Evolutionary conservation across 73 alveolate genomes (phyloP).

Genomic region (Breviolum minutum): DNA sequence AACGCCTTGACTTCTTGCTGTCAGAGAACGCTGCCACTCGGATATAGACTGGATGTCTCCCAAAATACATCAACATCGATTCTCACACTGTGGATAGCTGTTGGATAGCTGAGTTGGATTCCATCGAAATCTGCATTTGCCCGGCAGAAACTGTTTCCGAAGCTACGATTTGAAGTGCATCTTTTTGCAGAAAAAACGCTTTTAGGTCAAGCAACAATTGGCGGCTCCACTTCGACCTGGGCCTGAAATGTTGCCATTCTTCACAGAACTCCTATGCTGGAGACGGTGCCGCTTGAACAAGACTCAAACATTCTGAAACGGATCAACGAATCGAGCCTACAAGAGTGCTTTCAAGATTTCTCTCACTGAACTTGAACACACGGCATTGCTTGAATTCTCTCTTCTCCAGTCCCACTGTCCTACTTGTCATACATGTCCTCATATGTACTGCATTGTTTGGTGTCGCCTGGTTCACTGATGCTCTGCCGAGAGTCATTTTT

Average conservation of each 20-base stretch:
- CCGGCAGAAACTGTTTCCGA: too few species aligned
- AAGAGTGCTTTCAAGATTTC: too few species aligned
- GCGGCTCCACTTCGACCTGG: constrained; percentile 79
- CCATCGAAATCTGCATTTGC: too few species aligned
- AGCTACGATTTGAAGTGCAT: not conserved
- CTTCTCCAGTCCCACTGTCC: too few species aligned
- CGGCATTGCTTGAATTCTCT: too few species aligned
- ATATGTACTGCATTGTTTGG: too few species aligned
- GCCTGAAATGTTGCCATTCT: constrained; percentile 49
- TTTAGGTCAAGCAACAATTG: constrained; percentile 73
- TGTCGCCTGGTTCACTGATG: too few species aligned
- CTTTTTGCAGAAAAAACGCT: not conserved
- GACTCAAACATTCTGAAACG: not conserved
- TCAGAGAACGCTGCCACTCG: constrained; percentile 48
- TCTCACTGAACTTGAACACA: too few species aligned
- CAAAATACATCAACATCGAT: not conserved
- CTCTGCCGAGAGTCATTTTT: too few species aligned
- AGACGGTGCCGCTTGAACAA: not conserved
- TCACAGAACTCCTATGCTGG: constrained; percentile 66
- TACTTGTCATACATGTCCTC: too few species aligned
- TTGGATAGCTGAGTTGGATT: not conserved
- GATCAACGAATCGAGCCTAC: too few species aligned
- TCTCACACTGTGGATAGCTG: not conserved
- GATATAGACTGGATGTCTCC: not conserved
- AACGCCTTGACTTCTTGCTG: constrained; percentile 35